Evolutionary conservation across 305 asterid genomes (phyloP).

Genomic region (Plantago rigida): DNA sequence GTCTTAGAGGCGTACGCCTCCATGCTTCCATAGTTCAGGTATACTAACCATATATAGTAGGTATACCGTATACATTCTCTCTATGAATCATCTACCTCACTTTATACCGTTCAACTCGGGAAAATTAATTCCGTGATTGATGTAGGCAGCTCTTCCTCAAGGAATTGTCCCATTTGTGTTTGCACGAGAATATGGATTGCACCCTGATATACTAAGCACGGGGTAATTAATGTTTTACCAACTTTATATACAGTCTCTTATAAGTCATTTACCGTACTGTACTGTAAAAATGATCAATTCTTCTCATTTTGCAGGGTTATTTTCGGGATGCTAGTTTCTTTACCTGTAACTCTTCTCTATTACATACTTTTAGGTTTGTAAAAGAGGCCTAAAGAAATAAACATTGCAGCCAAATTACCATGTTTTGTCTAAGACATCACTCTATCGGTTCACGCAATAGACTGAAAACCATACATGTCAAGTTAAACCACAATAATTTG

Average conservation of each 20-base stretch:
- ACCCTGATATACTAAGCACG: constrained; percentile 61
- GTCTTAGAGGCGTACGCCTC: constrained; percentile 42
- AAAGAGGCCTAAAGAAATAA: constrained; percentile 8
- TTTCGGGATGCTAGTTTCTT: constrained; percentile 66
- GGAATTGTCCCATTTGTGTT: constrained; percentile 71
- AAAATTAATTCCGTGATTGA: neutral
- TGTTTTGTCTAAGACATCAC: neutral
- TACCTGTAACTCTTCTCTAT: constrained; percentile 58
- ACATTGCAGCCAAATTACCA: neutral
- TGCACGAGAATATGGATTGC: constrained; percentile 64
- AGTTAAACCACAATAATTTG: too few species aligned
- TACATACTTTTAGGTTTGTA: constrained; percentile 56
- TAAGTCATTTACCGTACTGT: neutral
- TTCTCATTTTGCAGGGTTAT: constrained; percentile 50
- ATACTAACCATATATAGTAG: too few species aligned
- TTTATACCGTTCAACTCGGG: too few species aligned
- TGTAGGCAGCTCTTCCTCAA: constrained; percentile 69
- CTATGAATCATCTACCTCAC: too few species aligned
- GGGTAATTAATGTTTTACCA: constrained; percentile 31
- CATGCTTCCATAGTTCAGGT: constrained; percentile 65
- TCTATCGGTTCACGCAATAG: neutral
- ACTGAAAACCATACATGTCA: too few species aligned
- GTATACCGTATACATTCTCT: too few species aligned
- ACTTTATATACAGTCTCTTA: neutral
- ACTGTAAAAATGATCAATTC: constrained; percentile 1